phyloP scores from a whole-genome alignment of 805 yeast genomes.

The Grigorovia jiainica region DNA sequence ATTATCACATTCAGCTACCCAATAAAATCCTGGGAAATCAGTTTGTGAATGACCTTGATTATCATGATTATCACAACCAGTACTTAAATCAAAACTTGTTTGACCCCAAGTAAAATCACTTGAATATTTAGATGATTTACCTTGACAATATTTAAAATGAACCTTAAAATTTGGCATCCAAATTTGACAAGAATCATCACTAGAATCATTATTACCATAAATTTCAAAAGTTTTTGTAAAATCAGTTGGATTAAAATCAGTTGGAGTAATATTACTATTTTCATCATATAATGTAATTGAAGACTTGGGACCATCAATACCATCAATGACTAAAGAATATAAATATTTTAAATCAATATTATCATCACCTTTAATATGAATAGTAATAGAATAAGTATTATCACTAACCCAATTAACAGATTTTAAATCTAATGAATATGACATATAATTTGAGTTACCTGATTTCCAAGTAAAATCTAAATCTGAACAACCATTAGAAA shows the following conservation, averaged over 20 bases:
- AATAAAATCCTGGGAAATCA: conserved; percentile 9
- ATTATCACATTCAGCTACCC: background rate
- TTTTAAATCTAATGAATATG: conserved; percentile 9
- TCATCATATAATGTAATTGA: conserved; percentile 10
- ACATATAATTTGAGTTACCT: conserved; percentile 7
- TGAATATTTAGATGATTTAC: background rate
- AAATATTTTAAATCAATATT: conserved; percentile 10
- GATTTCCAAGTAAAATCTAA: conserved; percentile 10
- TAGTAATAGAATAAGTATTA: conserved; percentile 11
- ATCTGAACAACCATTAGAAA: conserved; percentile 11
- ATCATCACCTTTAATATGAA: conserved; percentile 12
- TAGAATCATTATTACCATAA: conserved; percentile 2
- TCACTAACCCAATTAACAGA: conserved; percentile 7
- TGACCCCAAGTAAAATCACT: conserved; percentile 7
- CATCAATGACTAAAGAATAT: conserved; percentile 10
- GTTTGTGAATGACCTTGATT: conserved; percentile 14
- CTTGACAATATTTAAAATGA: conserved; percentile 9
- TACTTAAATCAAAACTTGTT: conserved; percentile 9
- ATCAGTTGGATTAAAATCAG: conserved; percentile 13
- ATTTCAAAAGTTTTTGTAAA: conserved; percentile 14
- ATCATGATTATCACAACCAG: conserved; percentile 15
- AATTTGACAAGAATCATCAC: conserved; percentile 3
- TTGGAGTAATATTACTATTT: conserved; percentile 9
- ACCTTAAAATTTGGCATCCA: conserved; percentile 18
- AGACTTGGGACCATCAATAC: conserved; percentile 10